These are phyloP conservation scores for Coniochaeta hoffmannii DNA, from an alignment of 2,329 filamentous ascomycete species.

Conservation along the genomic window DNA sequence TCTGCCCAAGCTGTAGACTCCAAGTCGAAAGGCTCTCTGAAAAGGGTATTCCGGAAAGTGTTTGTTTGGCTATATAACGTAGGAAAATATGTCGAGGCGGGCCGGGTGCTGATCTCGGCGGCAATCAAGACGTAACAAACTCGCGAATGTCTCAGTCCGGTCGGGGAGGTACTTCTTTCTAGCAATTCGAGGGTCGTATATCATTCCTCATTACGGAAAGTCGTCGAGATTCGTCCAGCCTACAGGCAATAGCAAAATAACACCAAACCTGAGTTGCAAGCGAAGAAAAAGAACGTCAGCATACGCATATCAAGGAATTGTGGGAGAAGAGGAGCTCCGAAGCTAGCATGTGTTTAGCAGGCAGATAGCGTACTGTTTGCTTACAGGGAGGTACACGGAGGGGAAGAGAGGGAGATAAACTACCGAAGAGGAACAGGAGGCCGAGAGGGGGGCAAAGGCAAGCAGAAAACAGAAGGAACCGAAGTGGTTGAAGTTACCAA, in stretches of 20 bases:
- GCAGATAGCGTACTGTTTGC: constrained; percentile 5
- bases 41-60: neutral
- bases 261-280: neutral
- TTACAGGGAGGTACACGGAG: constrained; percentile 6
- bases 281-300: neutral
- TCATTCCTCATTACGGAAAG: constrained; percentile 1
- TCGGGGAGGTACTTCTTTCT: neutral
- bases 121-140: neutral
- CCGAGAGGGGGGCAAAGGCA: constrained; percentile 4
- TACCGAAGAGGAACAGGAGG: constrained; percentile 8
- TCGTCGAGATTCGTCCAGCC: neutral
- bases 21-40: neutral
- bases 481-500: neutral
- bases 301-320: neutral
- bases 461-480: neutral
- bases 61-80: neutral
- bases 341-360: constrained; percentile 3
- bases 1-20: neutral
- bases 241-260: neutral
- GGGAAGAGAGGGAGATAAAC: constrained; percentile 3
- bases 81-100: neutral
- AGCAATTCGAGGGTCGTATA: neutral
- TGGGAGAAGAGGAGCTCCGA: neutral
- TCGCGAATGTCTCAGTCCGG: neutral
- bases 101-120: neutral